These are phyloP conservation scores for Blastobotrys illinoisensis DNA, from an alignment of 1,139 yeast species.

Conservation along the genomic window DNA sequence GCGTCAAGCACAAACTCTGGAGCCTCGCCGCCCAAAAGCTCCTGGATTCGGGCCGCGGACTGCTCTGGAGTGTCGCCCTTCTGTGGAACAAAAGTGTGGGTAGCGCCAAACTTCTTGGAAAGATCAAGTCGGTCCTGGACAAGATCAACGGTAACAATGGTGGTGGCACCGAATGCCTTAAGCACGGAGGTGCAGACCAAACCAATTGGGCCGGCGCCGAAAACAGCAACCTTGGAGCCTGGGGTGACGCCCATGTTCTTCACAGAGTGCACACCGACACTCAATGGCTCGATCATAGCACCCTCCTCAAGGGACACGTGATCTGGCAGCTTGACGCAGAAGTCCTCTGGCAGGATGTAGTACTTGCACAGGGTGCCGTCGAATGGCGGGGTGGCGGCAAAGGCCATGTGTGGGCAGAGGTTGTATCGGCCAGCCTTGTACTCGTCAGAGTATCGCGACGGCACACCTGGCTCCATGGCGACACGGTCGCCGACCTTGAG, in stretches of 20 bases:
- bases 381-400: slow-evolving; percentile 85
- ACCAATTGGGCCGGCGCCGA: slow-evolving; percentile 95
- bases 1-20: slow-evolving; percentile 65
- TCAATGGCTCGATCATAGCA: slow-evolving; percentile 81
- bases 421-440: slow-evolving; percentile 75
- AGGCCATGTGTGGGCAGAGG: slow-evolving; percentile 74
- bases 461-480: slow-evolving; percentile 82
- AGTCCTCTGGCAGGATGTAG: slow-evolving; percentile 77
- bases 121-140: slow-evolving; percentile 18
- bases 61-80: slow-evolving; percentile 29
- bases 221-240: slow-evolving; percentile 72
- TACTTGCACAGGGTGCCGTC: slow-evolving; percentile 62
- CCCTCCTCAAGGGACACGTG: slow-evolving; percentile 76
- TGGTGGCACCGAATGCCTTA: slow-evolving; percentile 70
- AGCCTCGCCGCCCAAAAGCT: slow-evolving; percentile 26
- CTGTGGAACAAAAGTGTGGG: slow-evolving; percentile 15
- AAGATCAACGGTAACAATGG: slow-evolving; percentile 54
- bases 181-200: slow-evolving; percentile 71
- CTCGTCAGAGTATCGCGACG: slow-evolving; percentile 66
- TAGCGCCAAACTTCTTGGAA: slow-evolving; percentile 19
- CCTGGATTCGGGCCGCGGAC: slow-evolving; percentile 38
- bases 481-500: slow-evolving; percentile 35
- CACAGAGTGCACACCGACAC: slow-evolving; percentile 82
- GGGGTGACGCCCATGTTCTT: slow-evolving; percentile 58
- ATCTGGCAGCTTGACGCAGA: slow-evolving; percentile 73